Conservation (phyloP, 1,139 yeast genomes). For the Pichia sp. region DNA sequence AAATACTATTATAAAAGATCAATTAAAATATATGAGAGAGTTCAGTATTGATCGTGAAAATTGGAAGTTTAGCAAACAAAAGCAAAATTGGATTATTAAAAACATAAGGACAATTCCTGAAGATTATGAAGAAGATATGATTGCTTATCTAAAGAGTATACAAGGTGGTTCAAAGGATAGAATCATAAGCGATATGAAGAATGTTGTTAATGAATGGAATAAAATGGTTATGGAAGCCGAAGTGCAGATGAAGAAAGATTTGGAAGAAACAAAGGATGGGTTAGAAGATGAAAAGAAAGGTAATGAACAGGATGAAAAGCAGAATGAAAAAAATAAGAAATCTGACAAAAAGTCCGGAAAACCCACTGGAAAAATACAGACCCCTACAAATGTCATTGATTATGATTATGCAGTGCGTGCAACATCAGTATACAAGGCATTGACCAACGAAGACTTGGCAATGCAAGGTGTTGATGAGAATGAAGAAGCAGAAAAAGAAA, state of each 20-base stretch:
- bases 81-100: conserved; percentile 86
- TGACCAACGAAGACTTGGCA: conserved; percentile 35
- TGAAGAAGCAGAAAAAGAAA: conserved; percentile 13
- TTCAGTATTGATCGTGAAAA: conserved; percentile 51
- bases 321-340: conserved; percentile 12
- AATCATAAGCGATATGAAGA: conserved; percentile 45
- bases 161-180: conserved; percentile 70
- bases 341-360: conserved; percentile 7
- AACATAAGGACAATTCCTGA: conserved; percentile 53
- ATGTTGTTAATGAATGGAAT: conserved; percentile 53
- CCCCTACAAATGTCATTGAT: conserved; percentile 18
- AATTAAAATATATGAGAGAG: conserved; percentile 64
- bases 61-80: conserved; percentile 93
- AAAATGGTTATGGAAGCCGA: conserved; percentile 39
- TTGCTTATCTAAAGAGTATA: conserved; percentile 55
- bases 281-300: conserved; percentile 10
- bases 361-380: conserved; percentile 1
- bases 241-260: conserved; percentile 30
- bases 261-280: conserved; percentile 10
- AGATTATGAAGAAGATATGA: conserved; percentile 49
- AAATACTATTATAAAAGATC: conserved; percentile 69
- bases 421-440: conserved; percentile 31
- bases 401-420: conserved; percentile 43
- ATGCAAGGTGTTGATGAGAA: conserved; percentile 34
- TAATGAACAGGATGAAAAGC: background rate